Evolutionary conservation across 257 asterid species (phyloP).

Genomic region (Solanum arcanum): DNA sequence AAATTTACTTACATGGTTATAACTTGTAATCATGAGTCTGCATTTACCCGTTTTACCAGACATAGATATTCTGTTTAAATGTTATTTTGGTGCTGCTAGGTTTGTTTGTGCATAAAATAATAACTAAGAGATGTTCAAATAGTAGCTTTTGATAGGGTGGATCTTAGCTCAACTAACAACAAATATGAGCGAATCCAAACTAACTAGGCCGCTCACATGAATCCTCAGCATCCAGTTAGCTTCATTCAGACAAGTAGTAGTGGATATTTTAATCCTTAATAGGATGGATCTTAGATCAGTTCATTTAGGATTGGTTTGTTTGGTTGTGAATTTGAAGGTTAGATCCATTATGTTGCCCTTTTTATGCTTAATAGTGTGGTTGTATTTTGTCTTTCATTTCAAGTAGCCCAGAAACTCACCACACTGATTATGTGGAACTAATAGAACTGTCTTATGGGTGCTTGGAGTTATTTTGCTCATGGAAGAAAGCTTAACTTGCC

Average conservation of each 20-base stretch:
- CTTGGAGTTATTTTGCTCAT: background rate
- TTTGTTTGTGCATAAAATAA: background rate
- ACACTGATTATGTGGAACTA: background rate
- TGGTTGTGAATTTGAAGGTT: background rate
- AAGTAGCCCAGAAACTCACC: background rate
- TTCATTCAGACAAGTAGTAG: background rate
- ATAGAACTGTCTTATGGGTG: background rate
- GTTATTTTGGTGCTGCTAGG: background rate
- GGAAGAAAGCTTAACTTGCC: background rate
- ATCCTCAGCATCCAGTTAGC: background rate
- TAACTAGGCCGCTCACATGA: background rate
- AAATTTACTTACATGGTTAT: background rate
- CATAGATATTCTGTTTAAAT: background rate
- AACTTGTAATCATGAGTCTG: background rate
- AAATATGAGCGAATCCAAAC: background rate
- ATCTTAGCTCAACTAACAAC: background rate
- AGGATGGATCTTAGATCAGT: background rate
- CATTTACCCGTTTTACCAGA: background rate
- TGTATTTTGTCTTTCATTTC: background rate
- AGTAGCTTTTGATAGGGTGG: background rate
- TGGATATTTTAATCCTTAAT: background rate
- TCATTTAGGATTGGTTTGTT: background rate
- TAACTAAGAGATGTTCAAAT: background rate
- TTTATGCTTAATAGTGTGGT: background rate
- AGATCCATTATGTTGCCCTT: background rate